Conservation (phyloP, 768 basidiomycete species). For the Lenzites betulinus region DNA sequence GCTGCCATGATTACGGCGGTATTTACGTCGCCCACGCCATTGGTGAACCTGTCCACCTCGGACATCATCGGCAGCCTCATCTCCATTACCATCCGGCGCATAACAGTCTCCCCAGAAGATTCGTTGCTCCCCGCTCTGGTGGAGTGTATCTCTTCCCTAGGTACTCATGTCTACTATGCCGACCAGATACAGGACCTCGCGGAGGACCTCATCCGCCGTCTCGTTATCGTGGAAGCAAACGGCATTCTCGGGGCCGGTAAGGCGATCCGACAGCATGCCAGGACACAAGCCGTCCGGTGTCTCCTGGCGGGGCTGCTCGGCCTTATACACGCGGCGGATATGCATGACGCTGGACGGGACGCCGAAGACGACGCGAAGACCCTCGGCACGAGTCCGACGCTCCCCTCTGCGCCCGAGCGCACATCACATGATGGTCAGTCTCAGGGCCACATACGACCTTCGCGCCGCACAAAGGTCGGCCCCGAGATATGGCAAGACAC, state of each 20-base stretch:
- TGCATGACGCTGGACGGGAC: constrained; percentile 40
- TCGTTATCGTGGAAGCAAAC: constrained; percentile 69
- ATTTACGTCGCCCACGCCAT: constrained; percentile 77
- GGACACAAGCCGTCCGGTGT: constrained; percentile 69
- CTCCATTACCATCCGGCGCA: constrained; percentile 69
- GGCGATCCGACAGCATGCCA: constrained; percentile 42
- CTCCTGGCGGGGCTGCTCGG: constrained; percentile 71
- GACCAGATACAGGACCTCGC: constrained; percentile 95
- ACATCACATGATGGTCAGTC: constrained; percentile 18
- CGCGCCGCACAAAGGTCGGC: constrained; percentile 67
- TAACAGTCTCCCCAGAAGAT: constrained; percentile 63
- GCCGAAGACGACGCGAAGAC: constrained; percentile 27
- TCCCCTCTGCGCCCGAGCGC: constrained; percentile 19
- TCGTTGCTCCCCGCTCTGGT: constrained; percentile 67
- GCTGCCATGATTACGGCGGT: constrained; percentile 81
- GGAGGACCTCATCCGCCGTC: constrained; percentile 75
- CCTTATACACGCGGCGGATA: constrained; percentile 64
- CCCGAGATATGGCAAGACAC: constrained; percentile 93
- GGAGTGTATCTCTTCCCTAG: constrained; percentile 78
- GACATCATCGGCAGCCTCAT: constrained; percentile 83
- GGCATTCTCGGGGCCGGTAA: constrained; percentile 49
- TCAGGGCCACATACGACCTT: constrained; percentile 36
- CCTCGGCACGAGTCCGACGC: constrained; percentile 14
- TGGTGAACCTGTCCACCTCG: constrained; percentile 89
- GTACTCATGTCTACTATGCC: constrained; percentile 91